Evolutionary conservation across 106 monocot species (phyloP).

Genomic region (Dendrobium chrysotoxum): DNA sequence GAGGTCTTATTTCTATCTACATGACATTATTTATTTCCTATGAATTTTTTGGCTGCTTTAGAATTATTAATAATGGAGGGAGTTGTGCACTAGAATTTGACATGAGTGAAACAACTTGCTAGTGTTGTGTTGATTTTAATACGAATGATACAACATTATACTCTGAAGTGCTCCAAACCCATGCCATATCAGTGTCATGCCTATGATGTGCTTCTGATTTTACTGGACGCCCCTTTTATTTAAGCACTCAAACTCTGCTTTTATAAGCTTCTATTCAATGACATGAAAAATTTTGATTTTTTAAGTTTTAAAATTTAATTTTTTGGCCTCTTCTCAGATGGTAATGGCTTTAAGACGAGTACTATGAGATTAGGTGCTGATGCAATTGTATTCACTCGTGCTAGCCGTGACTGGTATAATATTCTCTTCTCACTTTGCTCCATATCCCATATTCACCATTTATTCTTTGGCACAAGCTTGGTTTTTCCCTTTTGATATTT

Average conservation of each 20-base stretch:
- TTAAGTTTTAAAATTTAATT: slow-evolving; percentile 4
- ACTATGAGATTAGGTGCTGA: slow-evolving; percentile 83
- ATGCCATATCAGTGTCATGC: neutral
- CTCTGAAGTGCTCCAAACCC: neutral
- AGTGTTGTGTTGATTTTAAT: neutral
- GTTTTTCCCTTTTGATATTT: neutral
- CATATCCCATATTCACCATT: neutral
- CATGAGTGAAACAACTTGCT: neutral
- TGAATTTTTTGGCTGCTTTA: neutral
- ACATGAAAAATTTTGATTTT: neutral
- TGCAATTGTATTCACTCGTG: slow-evolving; percentile 64
- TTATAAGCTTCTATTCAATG: neutral
- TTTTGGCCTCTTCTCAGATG: slow-evolving; percentile 30
- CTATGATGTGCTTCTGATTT: neutral
- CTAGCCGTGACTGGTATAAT: slow-evolving; percentile 45
- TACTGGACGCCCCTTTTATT: neutral
- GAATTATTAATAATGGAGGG: neutral
- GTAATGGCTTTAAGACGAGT: slow-evolving; percentile 86
- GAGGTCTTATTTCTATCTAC: neutral
- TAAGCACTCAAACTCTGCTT: neutral
- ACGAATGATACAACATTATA: neutral
- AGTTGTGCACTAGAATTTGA: neutral
- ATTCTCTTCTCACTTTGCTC: neutral
- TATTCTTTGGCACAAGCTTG: neutral
- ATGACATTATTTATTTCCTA: neutral